Base-by-base conservation (phyloP, 306 rosid genomes). In the Malus sylvestris region DNA sequence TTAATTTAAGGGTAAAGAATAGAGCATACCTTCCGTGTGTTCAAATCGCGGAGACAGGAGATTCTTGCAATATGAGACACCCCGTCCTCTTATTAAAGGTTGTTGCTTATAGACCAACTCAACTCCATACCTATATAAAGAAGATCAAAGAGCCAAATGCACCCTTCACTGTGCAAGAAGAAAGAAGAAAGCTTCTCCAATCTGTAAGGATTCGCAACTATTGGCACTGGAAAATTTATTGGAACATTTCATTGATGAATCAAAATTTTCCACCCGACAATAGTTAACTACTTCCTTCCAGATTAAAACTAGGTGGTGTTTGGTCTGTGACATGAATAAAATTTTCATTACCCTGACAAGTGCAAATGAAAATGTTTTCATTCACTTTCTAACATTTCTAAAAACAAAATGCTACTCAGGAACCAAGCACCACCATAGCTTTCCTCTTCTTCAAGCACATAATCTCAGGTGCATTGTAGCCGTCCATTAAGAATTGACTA, bases 1-100 rank as follows among this genome's bases (percentile, higher is more conserved):
- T 51, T 35, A 67, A 32, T 33, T 55, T 19, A 30, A 68, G 60
- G 32, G 76, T 46, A 80, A 66, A 71, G 78, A 71, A 57, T 53
- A 72, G 14, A 46, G 80, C 86, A 62, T 82, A 92, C 99, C 90
- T 87, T 95, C 99, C 63, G 84, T 72, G 66, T 89, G 97, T 83
- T 92, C 99, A 79, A 95, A 92, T 68, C 97, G 92, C 64, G 99
- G 99, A 60, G 96, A 95, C 75, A 95, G 83, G 77, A 95, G 97
- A 83, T 95, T 95, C 91, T 95, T 95, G 88, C 99, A 95, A 85
- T 95, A 92, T 27, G 99, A 95, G 73, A 95, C 99, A 81, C 99
- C 99, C 9, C 97, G 97, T 76, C 96, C 99, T 85, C 96, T 89
- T 75, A 95, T 88, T 44, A 95, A 86, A 60, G 97, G 99, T 76